Base-by-base conservation (phyloP, 768 basidiomycete species). In the Naganishia vaughanmartiniae region DNA sequence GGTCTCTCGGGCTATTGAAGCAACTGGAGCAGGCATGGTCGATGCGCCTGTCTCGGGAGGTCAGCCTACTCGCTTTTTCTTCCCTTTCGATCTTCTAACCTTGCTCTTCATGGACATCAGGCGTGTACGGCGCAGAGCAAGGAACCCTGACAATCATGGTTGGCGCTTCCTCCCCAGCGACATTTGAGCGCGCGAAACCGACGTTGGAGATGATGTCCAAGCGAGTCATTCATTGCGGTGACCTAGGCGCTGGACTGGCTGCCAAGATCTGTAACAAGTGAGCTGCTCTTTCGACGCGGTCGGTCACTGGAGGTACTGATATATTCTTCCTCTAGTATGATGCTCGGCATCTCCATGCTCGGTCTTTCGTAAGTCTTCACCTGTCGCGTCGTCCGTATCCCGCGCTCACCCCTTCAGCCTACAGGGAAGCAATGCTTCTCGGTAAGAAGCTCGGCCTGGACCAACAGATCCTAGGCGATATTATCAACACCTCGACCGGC, bases 231-330 rank as follows among this genome's bases (percentile, higher is more conserved):
- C n/a, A 54, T 28, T 72, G 71, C 65, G 71, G 71, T 17, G 67
- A 63, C 7, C 42, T 72, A 17, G 71, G 71, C 0, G 58, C 58
- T 19, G 71, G 71, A 21, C 36, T 72, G 6, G 71, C 67, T 26
- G 71, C 71, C 67, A 72, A 72, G 71, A 63, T 72, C 33, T 58
- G 58, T 56, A 72, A 72, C 71, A 72, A 72, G 71, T 72, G 67
- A 51, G 71, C n/a, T 65, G 14, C 17, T 2, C 21, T 28, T 42
- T 15, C 10, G 7, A 15, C 17, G 42, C 42, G 21, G 2, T 53
- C 24, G 34, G 19, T 26, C 9, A 28, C 33, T 7, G 6, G 17
- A 53, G 54, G 17, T 67, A 15, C 24, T 45, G 67, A 45, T 19
- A 26, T 19, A 26, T n/a, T 21, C 5, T 4, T 21, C 11, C 26